Evolutionary conservation across 2,329 filamentous ascomycete genomes (phyloP), one percentile per base, ranked within the genome.

Genomic region (Calonectria hongkongensis): DNA sequence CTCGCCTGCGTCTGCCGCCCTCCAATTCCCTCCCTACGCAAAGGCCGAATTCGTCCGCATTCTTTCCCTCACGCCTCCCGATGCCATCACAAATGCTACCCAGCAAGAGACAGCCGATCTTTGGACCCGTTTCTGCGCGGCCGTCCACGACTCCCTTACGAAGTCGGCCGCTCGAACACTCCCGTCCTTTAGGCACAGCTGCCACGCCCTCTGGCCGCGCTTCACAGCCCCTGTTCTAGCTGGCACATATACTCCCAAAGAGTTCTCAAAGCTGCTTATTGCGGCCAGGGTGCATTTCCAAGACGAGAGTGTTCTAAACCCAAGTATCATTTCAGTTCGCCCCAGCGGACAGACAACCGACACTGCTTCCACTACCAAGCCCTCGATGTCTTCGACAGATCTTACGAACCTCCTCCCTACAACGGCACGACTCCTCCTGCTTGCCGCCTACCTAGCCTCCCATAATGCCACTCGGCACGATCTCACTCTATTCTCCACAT

Each of bases 81-180:
- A 79, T 1, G 72, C 85, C 13, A 87, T 86, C 76, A 85, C 82
- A 79, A 92, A 87, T 85, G 92, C 86, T 27, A 87, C 85, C 2
- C 77, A 82, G 60, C 84, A 86, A 60, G 89, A 91, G 72, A 93
- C 93, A 12, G 82, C 85, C 28, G 93, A 94, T 84, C 89, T 96
- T 18, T 97, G 94, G 94, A 87, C 91, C 16, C 92, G 95, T 54
- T 98, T 98, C 86, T 91, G 93, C 74, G 91, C 91, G 62, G 94
- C 95, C 5, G 92, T 98, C 16, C 97, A 97, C 88, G 97, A 99
- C 81, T 92, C 96, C 1, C 88, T 98, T 15, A 92, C 93, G 62
- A 94, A 93, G 75, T 92, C 95, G 58, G 95, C 95, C 3, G 94
- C 94, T 0, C 92, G 95, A 63, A 95, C 96, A 45, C 88, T 98